Percentiles rank a stretch among this genome's conserved stretches.
phyloP scores from a whole-genome alignment of 148 eudicot species.

The Rhododendron kiyosumense region DNA sequence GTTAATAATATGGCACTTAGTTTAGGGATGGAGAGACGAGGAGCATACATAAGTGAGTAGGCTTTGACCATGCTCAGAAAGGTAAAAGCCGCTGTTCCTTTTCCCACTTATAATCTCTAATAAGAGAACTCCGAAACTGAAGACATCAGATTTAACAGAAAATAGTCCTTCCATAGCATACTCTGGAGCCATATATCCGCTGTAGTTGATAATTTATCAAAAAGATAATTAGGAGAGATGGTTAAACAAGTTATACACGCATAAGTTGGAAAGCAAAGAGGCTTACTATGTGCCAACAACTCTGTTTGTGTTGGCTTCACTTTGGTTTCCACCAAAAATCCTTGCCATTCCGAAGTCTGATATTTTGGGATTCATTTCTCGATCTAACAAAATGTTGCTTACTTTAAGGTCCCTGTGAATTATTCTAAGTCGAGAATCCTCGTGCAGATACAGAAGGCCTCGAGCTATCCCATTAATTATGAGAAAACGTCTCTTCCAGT shows the following conservation, averaged over 20 bases:
- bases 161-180: slow-evolving; percentile 10
- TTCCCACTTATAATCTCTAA: slow-evolving; percentile 13
- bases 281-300: slow-evolving; percentile 18
- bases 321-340: slow-evolving; percentile 10
- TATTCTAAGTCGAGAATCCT: slow-evolving; percentile 17
- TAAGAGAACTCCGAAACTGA: slow-evolving; percentile 16
- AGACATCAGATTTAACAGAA: slow-evolving; percentile 16
- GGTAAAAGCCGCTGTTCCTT: neutral
- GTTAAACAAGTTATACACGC: neutral
- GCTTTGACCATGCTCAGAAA: slow-evolving; percentile 6
- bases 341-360: slow-evolving; percentile 13
- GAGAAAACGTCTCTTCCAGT: slow-evolving; percentile 7
- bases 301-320: slow-evolving; percentile 7
- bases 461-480: slow-evolving; percentile 11
- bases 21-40: neutral
- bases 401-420: slow-evolving; percentile 12
- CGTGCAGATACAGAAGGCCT: slow-evolving; percentile 7
- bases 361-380: neutral
- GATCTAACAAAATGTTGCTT: neutral
- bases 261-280: neutral
- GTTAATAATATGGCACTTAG: too few relatives aligned
- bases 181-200: slow-evolving; percentile 19
- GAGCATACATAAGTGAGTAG: neutral
- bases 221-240: too few relatives aligned
- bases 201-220: neutral